These are phyloP conservation scores for Cylindricascospora bacillispora DNA, from an alignment of 1,139 yeast species.

Conservation along the genomic window DNA sequence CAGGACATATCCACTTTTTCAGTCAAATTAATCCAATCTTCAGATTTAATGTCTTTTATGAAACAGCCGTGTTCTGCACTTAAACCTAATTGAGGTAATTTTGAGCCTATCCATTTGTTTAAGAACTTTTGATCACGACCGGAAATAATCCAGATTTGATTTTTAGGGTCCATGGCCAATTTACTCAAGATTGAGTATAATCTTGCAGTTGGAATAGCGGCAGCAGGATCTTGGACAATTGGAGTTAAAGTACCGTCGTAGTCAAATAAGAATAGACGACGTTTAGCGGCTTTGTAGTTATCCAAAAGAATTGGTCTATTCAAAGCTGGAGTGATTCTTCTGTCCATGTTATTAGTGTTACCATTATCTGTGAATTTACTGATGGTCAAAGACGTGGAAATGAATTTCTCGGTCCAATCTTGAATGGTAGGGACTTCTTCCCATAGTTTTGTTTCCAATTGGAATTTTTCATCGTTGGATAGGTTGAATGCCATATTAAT, in stretches of 20 bases:
- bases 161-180: conserved; percentile 62
- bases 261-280: conserved; percentile 79
- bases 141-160: conserved; percentile 88
- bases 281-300: conserved; percentile 45
- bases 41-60: conserved; percentile 52
- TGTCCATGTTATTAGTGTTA: conserved; percentile 18
- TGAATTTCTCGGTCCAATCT: conserved; percentile 60
- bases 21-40: conserved; percentile 73
- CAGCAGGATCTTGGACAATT: conserved; percentile 93
- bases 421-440: conserved; percentile 65
- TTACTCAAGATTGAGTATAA: conserved; percentile 46
- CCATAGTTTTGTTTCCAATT: conserved; percentile 43
- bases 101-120: conserved; percentile 76
- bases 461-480: conserved; percentile 32
- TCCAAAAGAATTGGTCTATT: conserved; percentile 56
- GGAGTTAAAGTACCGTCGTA: conserved; percentile 97
- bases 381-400: conserved; percentile 23
- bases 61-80: conserved; percentile 98
- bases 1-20: conserved; percentile 84
- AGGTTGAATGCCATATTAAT: conserved; percentile 55
- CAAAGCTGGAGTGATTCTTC: conserved; percentile 63
- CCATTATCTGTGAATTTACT: conserved; percentile 5
- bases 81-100: conserved; percentile 51
- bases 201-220: conserved; percentile 84
- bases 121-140: conserved; percentile 91